Evolutionary conservation across 495 filamentous ascomycete genomes (phyloP), one percentile per base, ranked within the genome.

Genomic region (Penicillium manginii): DNA sequence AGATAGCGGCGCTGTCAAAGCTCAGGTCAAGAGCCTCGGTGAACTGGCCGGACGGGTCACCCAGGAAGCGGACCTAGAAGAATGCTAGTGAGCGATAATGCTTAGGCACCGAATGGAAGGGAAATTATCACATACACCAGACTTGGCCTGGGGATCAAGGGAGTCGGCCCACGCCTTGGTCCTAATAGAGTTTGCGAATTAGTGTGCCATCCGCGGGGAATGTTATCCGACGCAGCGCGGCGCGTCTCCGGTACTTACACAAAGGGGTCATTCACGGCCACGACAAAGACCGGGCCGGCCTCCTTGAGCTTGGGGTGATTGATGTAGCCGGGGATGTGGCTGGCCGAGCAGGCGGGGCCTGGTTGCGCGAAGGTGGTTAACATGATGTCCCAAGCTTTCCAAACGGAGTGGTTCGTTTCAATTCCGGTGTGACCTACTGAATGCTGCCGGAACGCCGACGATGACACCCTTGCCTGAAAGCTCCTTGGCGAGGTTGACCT

Each of bases 191-290:
- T 57, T 10, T 40, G 26, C 48, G 21, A 31, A 48, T 15, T 14
- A 50, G 55, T 11, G 18, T 48, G 23, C 18, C 29, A 35, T 43
- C 32, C 32, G 18, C 49, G 12, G 33, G 35, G 42, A 35, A 49
- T 47, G 31, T 37, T 26, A 56, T 31, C 42, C 15, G 22, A 6
- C 8, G 26, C 21, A 19, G 1, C 2, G 19, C 10, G 19, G 22
- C 40, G 17, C 50, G 6, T 43, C 33, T 49, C 43, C 12, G 19
- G 12, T 3, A 17, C 89, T 78, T 83, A 96, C 86, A 97, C 94
- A 74, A 98, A 97, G 26, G 92, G 85, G 72, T 98, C 94, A 75
- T 98, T 98, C 71, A 97, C 92, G 22, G 87, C 82, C 50, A 98
- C 87, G 23, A 97, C 91, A 60, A 93, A 96, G 40, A 93, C 88